These are phyloP conservation scores for Fusarium sororula DNA, from an alignment of 2,329 filamentous ascomycete genomes.

Conservation along the genomic window DNA sequence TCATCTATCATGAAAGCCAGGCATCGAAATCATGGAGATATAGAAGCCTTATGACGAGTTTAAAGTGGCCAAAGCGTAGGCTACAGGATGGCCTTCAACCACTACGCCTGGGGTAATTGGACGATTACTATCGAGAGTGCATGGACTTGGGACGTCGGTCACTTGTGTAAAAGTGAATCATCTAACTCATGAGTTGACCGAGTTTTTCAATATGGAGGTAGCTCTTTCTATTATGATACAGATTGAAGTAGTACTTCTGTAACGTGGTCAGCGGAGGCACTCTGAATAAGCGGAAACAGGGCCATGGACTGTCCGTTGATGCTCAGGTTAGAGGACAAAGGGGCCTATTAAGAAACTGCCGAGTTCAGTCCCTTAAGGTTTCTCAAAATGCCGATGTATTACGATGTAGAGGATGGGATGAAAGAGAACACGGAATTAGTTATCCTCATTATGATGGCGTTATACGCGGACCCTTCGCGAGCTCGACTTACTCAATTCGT, in stretches of 20 bases:
- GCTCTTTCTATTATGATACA: no score
- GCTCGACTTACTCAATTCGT: background rate
- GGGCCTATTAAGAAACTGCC: background rate
- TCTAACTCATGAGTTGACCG: fast-evolving
- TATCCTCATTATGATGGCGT: background rate
- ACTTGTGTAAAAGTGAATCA: no score
- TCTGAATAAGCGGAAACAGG: background rate
- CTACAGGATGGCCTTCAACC: background rate
- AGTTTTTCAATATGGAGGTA: fast-evolving
- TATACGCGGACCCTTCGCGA: background rate
- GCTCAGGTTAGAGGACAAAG: background rate
- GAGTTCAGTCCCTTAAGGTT: background rate
- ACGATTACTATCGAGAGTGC: no score
- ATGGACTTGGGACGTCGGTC: no score
- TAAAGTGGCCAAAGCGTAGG: no score
- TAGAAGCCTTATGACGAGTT: no score
- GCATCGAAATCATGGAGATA: no score
- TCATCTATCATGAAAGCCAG: background rate
- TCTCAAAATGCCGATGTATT: background rate
- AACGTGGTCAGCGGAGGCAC: fast-evolving
- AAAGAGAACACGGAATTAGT: background rate
- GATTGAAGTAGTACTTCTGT: fast-evolving
- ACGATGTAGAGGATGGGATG: background rate
- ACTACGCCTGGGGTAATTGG: background rate
- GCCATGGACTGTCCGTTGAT: background rate